Evolutionary conservation across 805 yeast genomes (phyloP).

Genomic region (Candida ortonii): DNA sequence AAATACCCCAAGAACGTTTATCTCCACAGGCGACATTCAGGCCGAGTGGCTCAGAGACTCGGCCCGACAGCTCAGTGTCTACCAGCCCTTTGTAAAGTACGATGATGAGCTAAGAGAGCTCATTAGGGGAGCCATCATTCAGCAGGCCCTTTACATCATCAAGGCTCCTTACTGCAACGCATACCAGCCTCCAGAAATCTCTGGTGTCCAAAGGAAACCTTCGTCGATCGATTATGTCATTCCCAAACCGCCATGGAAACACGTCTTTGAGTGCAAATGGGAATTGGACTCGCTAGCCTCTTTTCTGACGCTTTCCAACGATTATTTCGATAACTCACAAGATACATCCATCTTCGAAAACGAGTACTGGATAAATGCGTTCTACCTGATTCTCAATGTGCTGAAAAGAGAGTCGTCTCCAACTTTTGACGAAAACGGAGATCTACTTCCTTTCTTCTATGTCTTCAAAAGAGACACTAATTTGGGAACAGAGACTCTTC

Average conservation of each 20-base stretch:
- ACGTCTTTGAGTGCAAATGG: conserved; percentile 85
- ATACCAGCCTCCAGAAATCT: conserved; percentile 73
- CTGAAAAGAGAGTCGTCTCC: conserved; percentile 60
- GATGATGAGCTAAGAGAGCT: conserved; percentile 51
- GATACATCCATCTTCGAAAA: conserved; percentile 48
- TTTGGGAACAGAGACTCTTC: conserved; percentile 77
- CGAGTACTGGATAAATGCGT: conserved; percentile 57
- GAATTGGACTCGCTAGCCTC: conserved; percentile 86
- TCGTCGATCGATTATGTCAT: conserved; percentile 60
- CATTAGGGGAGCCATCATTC: conserved; percentile 74
- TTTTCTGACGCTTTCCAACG: conserved; percentile 71
- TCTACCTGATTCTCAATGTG: conserved; percentile 47
- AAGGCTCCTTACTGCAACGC: conserved; percentile 85
- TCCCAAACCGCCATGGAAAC: conserved; percentile 68
- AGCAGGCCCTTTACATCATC: conserved; percentile 65
- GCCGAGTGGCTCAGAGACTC: conserved; percentile 94
- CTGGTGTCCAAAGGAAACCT: conserved; percentile 46
- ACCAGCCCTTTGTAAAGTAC: conserved; percentile 54
- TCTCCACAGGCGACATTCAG: conserved; percentile 89
- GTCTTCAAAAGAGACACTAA: conserved; percentile 71
- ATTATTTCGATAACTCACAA: conserved; percentile 55
- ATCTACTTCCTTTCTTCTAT: conserved; percentile 49
- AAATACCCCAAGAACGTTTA: conserved; percentile 56
- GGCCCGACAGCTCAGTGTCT: conserved; percentile 76
- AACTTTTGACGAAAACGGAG: conserved; percentile 53